Base-by-base conservation (phyloP, 257 asterid genomes). In the Petunia secreta region DNA sequence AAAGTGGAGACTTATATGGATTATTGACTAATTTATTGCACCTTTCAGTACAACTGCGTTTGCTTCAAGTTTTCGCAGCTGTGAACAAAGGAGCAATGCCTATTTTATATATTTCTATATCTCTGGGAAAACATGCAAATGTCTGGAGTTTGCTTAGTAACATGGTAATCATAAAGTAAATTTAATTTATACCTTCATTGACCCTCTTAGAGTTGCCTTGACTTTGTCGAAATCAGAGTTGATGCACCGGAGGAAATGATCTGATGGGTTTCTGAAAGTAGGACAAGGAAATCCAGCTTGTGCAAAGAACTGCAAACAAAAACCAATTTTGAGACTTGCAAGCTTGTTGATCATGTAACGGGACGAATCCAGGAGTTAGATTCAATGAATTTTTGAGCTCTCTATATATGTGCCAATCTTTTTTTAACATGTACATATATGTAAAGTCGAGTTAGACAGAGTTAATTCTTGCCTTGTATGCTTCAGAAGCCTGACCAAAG, bases 211-310 rank as follows among this genome's bases (percentile, higher is more conserved):
- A 10, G 98, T 94, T 38, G 98, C 97, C 87, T 94, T 94, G 55
- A 92, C 98, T 82, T 92, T 92, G 89, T 94, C 98, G 15, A 94
- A 94, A 82, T 94, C 98, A n/a, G 95, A 88, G 75, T 94, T 94
- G 82, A 94, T 91, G 87, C 97, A 92, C 3, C 97, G 89, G 59
- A 94, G 94, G 65, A 94, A 92, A 85, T 94, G 98, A 84, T 94
- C 98, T 0, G 97, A 94, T 2, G 98, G 98, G 82, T 94, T 94
- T 44, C 97, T 85, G 55, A 94, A 85, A 50, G 97, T 85, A 52
- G 98, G 98, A 57, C 98, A 94, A n/a, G 98, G 98, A 79, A 94
- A 94, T 4, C 98, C 98, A 57, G 97, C 94, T 80, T 91, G 97
- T 43, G 97, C 94, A 50, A 94, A 94, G 64, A 94, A 94, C 98